Base-by-base conservation (phyloP, 345 rosid genomes). In the Cardiospermum halicacabum region DNA sequence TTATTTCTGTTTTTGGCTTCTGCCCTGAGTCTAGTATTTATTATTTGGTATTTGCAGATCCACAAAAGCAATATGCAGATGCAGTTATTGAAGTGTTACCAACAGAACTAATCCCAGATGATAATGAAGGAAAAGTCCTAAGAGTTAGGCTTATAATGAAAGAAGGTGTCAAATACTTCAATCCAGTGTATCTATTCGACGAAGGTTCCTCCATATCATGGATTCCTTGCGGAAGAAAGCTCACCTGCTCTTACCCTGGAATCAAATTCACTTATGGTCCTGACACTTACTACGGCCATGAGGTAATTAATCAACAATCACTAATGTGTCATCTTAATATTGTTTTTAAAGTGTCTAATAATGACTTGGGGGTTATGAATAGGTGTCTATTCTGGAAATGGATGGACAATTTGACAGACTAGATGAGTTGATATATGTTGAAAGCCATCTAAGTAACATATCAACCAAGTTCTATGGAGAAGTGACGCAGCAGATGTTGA, bases 221-320 rank as follows among this genome's bases (percentile, higher is more conserved):
- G 99, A 89, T 94, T 8, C 99, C 99, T 1, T 94, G 99, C 11
- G 99, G 99, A 26, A 87, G 99, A 65, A 93, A 90, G 72, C 99
- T 93, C 58, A 85, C 95, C 16, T 93, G 99, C 77, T 88, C 94
- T 25, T 93, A 93, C 83, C 98, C 98, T 8, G 98, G 98, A 59
- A 93, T 93, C 84, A 93, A 93, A 74, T 93, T 93, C 75, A 31
- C 68, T 57, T 86, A 93, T 42, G 86, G 82, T 36, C 99, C 98
- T 0, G 96, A 93, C 22, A n/a, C 81, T 53, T 93, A 93, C 78
- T 93, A 64, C 40, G 81, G 75, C 69, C 76, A 93, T 9, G 98
- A 93, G 98, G 98, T 87, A 76, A n/a, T n/a, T n/a, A n/a, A n/a
- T n/a, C n/a, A n/a, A n/a, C n/a, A n/a, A n/a, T n/a, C n/a, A n/a